Percentiles rank a stretch among this genome's conserved stretches.
phyloP scores from a whole-genome alignment of 345 rosid genomes.

The Toxicodendron radicans region DNA sequence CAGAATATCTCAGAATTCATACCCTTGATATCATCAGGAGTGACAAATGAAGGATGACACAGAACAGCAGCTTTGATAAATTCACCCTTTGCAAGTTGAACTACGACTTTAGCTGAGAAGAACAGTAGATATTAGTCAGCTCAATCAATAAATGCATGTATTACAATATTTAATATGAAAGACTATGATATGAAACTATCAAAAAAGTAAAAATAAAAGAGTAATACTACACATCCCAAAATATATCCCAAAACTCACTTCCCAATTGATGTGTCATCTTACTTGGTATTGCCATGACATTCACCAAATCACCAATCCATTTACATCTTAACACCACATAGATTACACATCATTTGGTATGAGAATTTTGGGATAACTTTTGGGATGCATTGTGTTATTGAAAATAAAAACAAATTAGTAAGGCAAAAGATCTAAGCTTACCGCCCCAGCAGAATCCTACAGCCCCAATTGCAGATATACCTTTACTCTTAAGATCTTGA shows the following conservation, averaged over 20 bases:
- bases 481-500: constrained; percentile 62
- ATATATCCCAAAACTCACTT: too few relatives aligned
- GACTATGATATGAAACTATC: constrained; percentile 1
- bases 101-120: constrained; percentile 73
- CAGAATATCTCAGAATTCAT: constrained; percentile 14
- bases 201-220: not conserved
- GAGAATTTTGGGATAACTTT: too few relatives aligned
- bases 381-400: too few relatives aligned
- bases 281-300: too few relatives aligned
- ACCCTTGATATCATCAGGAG: constrained; percentile 74
- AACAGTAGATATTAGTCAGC: not conserved
- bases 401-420: not conserved
- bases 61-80: constrained; percentile 66
- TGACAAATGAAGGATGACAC: constrained; percentile 73
- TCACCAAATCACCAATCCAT: too few relatives aligned
- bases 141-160: not conserved
- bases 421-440: constrained; percentile 25
- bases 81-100: constrained; percentile 52
- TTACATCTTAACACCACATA: too few relatives aligned
- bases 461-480: constrained; percentile 54
- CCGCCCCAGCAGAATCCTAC: constrained; percentile 80
- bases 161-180: not conserved
- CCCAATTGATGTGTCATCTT: too few relatives aligned
- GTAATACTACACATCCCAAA: constrained; percentile 13
- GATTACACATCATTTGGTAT: too few relatives aligned